Evolutionary conservation across 768 basidiomycete genomes (phyloP).

Genomic region (Tulasnella sp.): DNA sequence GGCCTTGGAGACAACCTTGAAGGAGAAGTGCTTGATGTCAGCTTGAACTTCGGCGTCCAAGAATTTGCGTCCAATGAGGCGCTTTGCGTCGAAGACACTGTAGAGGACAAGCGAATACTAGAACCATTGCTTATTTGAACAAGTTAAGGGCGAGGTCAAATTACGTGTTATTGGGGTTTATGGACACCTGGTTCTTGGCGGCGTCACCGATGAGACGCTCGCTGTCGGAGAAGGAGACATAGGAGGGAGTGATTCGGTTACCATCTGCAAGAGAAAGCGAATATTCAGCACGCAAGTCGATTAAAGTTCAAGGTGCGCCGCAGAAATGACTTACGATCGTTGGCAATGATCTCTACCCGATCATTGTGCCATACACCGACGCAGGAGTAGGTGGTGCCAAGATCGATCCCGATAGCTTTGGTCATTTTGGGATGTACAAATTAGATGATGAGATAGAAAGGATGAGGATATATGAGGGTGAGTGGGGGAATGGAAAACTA

Average conservation of each 20-base stretch:
- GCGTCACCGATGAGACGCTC: conserved; percentile 61
- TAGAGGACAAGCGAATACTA: conserved; percentile 41
- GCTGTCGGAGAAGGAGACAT: conserved; percentile 62
- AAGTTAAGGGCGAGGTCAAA: neutral
- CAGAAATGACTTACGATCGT: conserved; percentile 34
- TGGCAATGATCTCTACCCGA: conserved; percentile 52
- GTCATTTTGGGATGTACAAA: conserved; percentile 9
- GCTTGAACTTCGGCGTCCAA: conserved; percentile 52
- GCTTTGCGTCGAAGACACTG: conserved; percentile 52
- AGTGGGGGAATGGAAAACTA: no score
- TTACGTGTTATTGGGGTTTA: conserved; percentile 51
- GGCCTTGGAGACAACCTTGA: conserved; percentile 50
- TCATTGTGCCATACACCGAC: conserved; percentile 56
- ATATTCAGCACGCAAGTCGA: neutral
- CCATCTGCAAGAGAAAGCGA: conserved; percentile 47
- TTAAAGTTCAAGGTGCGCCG: conserved; percentile 50
- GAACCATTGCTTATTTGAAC: neutral
- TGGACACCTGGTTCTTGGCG: conserved; percentile 55
- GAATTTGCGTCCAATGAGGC: conserved; percentile 50
- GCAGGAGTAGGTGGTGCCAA: conserved; percentile 53
- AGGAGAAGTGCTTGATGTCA: conserved; percentile 58
- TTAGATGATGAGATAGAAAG: neutral
- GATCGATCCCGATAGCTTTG: conserved; percentile 46
- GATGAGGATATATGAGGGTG: conserved; percentile 1
- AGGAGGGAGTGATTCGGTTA: conserved; percentile 68